Base-by-base conservation (phyloP, 1,284 basidiomycete species). In the Ganoderma boninense region DNA sequence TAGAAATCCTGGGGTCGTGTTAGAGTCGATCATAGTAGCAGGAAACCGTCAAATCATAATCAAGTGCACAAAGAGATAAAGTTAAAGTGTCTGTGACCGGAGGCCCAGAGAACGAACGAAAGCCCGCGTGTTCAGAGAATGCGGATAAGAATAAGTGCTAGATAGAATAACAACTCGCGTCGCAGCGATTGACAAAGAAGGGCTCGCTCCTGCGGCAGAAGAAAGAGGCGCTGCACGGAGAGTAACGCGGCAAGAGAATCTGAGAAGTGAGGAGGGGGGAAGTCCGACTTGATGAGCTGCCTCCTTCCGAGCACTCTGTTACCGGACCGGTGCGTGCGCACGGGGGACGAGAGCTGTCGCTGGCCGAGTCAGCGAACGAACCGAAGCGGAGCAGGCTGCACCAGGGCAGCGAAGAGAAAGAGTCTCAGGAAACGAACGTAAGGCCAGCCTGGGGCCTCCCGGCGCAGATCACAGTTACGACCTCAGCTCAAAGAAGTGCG, bases 401-500 rank as follows among this genome's bases (percentile, higher is more conserved):
- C 73, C 73, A 65, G 73, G 73, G 73, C 73, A 72, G 69, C 18
- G 70, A 74, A 74, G 62, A 68, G 35, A 35, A 35, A 35, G 35
- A 7, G 35, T 35, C n/a, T n/a, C n/a, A 70, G 69, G 43, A 52
- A 68, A 63, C 35, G 56, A 49, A 62, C 66, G 64, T n/a, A 54
- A 64, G 67, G 68, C 66, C 71, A 66, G 67, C 69, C 67, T 71
- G 70, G 56, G 67, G 69, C 62, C 52, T 63, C 65, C 67, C 42
- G 54, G 61, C 62, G 52, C 70, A 70, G 73, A 74, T 67, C 70
- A 69, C 71, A 69, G 44, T 46, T 68, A 68, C 69, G 69, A 72
- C 73, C 71, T 74, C 62, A 71, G n/a, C n/a, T 70, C 64, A 65
- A 70, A 72, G 73, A n/a, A n/a, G 73, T 74, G 73, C 73, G 44